Base-by-base conservation (phyloP, 768 basidiomycete genomes). In the Russula sp. region DNA sequence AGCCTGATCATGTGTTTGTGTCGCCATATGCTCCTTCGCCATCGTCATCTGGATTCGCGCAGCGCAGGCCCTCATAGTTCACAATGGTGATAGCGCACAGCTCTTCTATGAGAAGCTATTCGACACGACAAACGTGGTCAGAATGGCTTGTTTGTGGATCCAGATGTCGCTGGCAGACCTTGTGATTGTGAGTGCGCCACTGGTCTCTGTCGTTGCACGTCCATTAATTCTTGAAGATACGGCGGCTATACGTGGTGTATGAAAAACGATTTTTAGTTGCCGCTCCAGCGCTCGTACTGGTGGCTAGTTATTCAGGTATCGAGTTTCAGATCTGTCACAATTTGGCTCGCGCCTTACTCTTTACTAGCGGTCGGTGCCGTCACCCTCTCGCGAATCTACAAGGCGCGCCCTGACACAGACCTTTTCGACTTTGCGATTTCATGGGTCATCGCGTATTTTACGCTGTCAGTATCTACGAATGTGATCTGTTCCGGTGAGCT, bases 181-280 rank as follows among this genome's bases (percentile, higher is more conserved):
- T 22, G 35, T 52, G 7, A 38, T 36, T 14, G 50, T 52, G 36
- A 47, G 46, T 25, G 13, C 11, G 25, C 16, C 22, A 9, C 46
- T 36, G 6, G 35, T 11, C 13, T 14, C 20, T 4, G 7, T 13
- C 22, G 18, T 18, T 47, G 7, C 36, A 18, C 56, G 13, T 29
- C 13, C 32, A 20, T 50, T 50, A 11, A 57, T 43, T 16, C 49
- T 14, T 8, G 14, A 38, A 61, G 60, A 45, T 61, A 35, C 57
- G 60, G 60, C 60, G 60, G 32, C 16, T 57, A 41, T 61, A 57
- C 41, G 32, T 61, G 16, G 49, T 57, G 42, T 61, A 45, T 18
- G 42, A 25, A 20, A 56, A 36, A 32, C 35, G 35, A 2, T 7
- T 46, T 6, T 14, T n/a, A 41, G 36, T 46, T 20, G n/a, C 45